Percentiles rank a stretch among this genome's conserved stretches.
phyloP scores from a whole-genome alignment of 2,329 filamentous ascomycete genomes.

The Fusarium sp. region DNA sequence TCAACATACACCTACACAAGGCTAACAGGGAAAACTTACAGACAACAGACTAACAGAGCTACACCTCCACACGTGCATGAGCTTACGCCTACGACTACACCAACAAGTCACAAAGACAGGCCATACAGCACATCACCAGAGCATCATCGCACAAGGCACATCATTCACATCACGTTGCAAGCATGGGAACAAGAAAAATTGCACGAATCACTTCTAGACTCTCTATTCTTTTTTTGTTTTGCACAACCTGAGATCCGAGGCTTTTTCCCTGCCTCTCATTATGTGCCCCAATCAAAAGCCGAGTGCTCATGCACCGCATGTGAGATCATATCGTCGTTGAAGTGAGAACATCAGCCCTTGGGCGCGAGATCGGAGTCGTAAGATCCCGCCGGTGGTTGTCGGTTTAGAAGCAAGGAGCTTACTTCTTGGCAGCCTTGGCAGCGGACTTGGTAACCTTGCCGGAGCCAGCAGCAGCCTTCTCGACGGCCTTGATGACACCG shows the following conservation, averaged over 20 bases:
- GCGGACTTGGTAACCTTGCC: conserved; percentile 80
- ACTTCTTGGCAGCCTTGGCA: conserved; percentile 82
- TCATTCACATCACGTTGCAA: neutral
- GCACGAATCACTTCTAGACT: conserved; percentile 59
- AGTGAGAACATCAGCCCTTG: conserved; percentile 54
- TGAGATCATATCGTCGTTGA: conserved; percentile 60
- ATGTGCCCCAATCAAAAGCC: conserved; percentile 56
- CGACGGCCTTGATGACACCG: conserved; percentile 93
- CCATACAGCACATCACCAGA: neutral
- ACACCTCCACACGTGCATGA: neutral
- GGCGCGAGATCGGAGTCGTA: conserved; percentile 40
- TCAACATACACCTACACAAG: neutral
- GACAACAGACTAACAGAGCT: neutral
- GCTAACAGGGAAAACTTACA: neutral
- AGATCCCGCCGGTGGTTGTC: conserved; percentile 42
- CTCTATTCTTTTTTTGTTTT: conserved; percentile 62
- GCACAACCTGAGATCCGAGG: conserved; percentile 59
- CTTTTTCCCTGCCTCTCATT: conserved; percentile 57
- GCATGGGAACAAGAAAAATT: conserved; percentile 22
- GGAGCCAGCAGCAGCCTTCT: conserved; percentile 67
- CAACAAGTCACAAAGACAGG: neutral
- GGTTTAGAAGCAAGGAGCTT: conserved; percentile 56
- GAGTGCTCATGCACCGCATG: conserved; percentile 59
- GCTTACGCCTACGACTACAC: neutral
- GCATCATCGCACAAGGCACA: conserved; percentile 1